Conservation (phyloP, 106 monocot genomes). For the Ottelia alismoides region DNA sequence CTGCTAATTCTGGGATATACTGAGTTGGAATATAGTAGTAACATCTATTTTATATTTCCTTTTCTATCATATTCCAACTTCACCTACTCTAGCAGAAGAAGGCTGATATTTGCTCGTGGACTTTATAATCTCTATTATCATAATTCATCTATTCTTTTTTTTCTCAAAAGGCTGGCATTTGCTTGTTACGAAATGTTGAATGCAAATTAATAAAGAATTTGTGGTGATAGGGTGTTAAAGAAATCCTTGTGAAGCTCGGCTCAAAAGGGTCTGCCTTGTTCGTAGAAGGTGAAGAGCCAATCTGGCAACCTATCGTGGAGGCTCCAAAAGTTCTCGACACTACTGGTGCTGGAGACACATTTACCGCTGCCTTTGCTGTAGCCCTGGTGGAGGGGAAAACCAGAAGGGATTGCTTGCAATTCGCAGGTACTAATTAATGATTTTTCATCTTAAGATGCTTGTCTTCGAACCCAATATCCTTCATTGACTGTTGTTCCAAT, state of each 20-base stretch:
- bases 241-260: conserved; percentile 83
- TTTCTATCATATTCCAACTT: too few species aligned
- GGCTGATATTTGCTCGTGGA: too few species aligned
- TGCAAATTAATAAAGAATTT: neutral
- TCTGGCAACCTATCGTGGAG: conserved; percentile 49
- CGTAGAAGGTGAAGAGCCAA: conserved; percentile 56
- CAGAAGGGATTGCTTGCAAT: conserved; percentile 57
- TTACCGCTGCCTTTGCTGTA: conserved; percentile 92
- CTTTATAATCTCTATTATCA: too few species aligned
- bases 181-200: neutral
- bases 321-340: conserved; percentile 67
- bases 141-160: too few species aligned
- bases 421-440: conserved; percentile 43
- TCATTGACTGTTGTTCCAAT: neutral
- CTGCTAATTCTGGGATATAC: too few species aligned
- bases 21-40: too few species aligned
- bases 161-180: too few species aligned
- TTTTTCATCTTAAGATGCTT: neutral
- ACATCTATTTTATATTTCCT: too few species aligned
- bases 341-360: conserved; percentile 93
- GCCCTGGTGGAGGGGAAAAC: conserved; percentile 74
- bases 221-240: conserved; percentile 42
- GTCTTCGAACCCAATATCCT: neutral
- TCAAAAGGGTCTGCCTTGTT: conserved; percentile 81
- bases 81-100: too few species aligned